These are phyloP conservation scores for Ustilago hordei DNA, from an alignment of 1,284 basidiomycete species.

Conservation along the genomic window DNA sequence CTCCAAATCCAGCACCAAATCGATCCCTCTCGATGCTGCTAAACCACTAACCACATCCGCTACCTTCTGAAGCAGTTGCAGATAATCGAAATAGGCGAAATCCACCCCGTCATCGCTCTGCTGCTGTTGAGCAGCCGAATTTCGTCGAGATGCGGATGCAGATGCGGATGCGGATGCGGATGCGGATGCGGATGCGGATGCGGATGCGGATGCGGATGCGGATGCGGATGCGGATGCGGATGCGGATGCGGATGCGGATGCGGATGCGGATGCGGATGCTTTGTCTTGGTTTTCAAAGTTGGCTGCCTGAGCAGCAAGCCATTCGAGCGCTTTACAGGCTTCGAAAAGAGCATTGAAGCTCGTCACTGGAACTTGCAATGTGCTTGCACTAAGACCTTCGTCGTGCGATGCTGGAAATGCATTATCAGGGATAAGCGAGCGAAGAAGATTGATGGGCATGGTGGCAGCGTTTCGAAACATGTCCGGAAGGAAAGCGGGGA, in stretches of 20 bases:
- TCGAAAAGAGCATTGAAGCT: constrained; percentile 58
- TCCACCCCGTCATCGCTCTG: constrained; percentile 20
- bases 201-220: no score
- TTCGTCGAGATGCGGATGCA: constrained; percentile 6
- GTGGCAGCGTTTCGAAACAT: constrained; percentile 37
- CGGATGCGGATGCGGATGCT: background rate
- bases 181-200: background rate
- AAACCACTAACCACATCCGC: constrained; percentile 56
- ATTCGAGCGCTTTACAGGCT: constrained; percentile 53
- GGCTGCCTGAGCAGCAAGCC: constrained; percentile 37
- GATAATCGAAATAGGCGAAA: constrained; percentile 42
- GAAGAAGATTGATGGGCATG: constrained; percentile 45
- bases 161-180: background rate
- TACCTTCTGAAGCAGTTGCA: constrained; percentile 47
- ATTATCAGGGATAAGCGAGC: constrained; percentile 50
- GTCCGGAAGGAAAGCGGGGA: constrained; percentile 29
- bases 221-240: background rate
- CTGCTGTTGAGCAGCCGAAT: constrained; percentile 16
- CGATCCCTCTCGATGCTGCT: constrained; percentile 51
- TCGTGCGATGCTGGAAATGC: constrained; percentile 40
- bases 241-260: background rate
- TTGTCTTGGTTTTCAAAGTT: constrained; percentile 12
- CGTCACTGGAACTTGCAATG: constrained; percentile 56
- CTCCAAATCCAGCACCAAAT: constrained; percentile 48
- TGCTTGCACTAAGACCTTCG: constrained; percentile 53